These are phyloP conservation scores for Trichoderma brevicompactum DNA, from an alignment of 2,329 filamentous ascomycete genomes.

Conservation along the genomic window DNA sequence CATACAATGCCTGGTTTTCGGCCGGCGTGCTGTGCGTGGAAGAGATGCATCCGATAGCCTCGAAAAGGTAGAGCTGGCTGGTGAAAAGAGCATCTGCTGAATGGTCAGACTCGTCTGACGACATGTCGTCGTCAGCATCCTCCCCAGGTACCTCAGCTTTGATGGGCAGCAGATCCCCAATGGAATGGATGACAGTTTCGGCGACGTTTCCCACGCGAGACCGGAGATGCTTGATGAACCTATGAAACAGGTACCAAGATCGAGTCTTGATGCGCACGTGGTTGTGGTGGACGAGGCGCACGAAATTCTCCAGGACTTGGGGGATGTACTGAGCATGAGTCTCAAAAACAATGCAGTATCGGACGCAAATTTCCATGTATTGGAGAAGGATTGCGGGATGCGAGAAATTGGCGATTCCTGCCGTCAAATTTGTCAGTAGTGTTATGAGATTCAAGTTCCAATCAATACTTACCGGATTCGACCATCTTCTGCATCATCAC, in stretches of 20 bases:
- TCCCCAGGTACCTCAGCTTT: conserved; percentile 83
- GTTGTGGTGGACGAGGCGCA: conserved; percentile 84
- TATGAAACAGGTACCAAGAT: conserved; percentile 96
- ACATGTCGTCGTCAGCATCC: conserved; percentile 87
- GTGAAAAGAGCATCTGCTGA: conserved; percentile 90
- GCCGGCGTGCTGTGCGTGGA: conserved; percentile 76
- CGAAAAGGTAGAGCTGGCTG: conserved; percentile 90
- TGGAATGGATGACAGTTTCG: conserved; percentile 87
- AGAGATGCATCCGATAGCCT: conserved; percentile 90
- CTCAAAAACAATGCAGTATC: conserved; percentile 93
- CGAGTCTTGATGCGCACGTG: conserved; percentile 85
- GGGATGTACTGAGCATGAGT: conserved; percentile 80
- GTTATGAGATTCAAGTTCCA: not conserved
- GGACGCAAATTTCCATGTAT: conserved; percentile 98
- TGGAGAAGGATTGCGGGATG: conserved; percentile 93
- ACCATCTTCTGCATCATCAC: conserved; percentile 97
- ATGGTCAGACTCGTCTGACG: conserved; percentile 88
- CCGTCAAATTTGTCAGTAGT: conserved; percentile 33
- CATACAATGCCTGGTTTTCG: conserved; percentile 86
- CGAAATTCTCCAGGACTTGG: conserved; percentile 87
- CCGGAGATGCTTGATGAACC: conserved; percentile 86
- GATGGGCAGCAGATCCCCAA: conserved; percentile 85
- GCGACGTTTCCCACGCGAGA: conserved; percentile 85
- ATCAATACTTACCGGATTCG: conserved; percentile 72
- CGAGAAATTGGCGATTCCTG: conserved; percentile 80